Evolutionary conservation across 2,329 filamentous ascomycete genomes (phyloP).

Genomic region (Chaetomiaceae sp.): DNA sequence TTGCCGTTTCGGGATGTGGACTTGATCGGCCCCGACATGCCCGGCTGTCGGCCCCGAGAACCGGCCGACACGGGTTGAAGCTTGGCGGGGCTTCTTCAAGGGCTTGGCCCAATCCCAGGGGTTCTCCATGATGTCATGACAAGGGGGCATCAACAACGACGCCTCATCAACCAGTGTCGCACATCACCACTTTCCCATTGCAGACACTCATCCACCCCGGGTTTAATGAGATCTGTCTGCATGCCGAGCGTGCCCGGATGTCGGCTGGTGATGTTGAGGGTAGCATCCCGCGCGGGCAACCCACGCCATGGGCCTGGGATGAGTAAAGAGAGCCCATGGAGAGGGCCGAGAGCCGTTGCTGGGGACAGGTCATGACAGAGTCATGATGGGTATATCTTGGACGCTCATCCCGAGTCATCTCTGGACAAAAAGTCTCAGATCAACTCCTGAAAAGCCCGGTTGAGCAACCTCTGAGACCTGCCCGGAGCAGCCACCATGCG

Average conservation of each 20-base stretch:
- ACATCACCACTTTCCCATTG: background rate
- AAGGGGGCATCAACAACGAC: background rate
- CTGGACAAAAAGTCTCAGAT: no score
- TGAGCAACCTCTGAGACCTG: background rate
- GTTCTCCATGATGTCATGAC: slow-evolving; percentile 13
- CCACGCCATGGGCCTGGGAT: no score
- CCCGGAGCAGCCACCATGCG: slow-evolving; percentile 12
- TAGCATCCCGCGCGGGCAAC: background rate
- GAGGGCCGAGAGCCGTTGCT: background rate
- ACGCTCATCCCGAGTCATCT: no score
- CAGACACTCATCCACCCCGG: background rate
- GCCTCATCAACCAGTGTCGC: no score
- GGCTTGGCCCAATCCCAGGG: slow-evolving; percentile 7
- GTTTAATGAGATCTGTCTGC: background rate
- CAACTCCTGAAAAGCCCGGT: no score
- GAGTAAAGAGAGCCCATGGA: background rate
- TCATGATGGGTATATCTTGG: background rate
- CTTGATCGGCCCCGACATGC: background rate
- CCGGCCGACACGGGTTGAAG: background rate
- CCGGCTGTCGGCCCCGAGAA: slow-evolving; percentile 11
- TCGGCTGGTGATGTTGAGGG: background rate
- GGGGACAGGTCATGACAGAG: background rate
- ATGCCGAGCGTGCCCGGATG: background rate
- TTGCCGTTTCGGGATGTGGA: no score
- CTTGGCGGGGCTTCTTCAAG: background rate